These are phyloP conservation scores for Clonostachys byssicola DNA, from an alignment of 2,329 filamentous ascomycete genomes.

Conservation along the genomic window DNA sequence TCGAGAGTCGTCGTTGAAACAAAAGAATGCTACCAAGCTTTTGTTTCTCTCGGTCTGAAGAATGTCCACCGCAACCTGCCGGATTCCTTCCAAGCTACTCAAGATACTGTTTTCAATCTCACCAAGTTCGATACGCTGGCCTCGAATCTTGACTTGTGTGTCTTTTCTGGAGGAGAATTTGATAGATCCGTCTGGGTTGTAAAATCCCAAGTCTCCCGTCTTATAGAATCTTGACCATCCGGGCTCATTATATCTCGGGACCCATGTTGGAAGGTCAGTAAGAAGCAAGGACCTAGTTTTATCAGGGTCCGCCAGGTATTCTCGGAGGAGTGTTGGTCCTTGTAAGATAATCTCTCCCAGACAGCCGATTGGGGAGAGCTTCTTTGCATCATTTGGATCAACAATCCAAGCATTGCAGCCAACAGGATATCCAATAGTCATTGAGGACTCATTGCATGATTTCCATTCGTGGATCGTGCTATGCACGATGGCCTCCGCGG, in stretches of 20 bases:
- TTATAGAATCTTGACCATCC: conserved; percentile 25
- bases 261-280: conserved; percentile 1
- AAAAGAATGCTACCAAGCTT: not conserved
- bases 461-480: conserved; percentile 9
- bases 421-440: conserved; percentile 3
- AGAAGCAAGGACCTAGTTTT: conserved; percentile 49
- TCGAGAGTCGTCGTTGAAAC: not conserved
- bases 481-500: conserved; percentile 13
- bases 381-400: conserved; percentile 13
- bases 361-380: conserved; percentile 19
- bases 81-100: not conserved
- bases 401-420: conserved; percentile 15
- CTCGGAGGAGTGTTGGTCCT: conserved; percentile 19
- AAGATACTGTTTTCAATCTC: conserved; percentile 5
- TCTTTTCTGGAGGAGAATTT: conserved; percentile 45
- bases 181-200: conserved; percentile 22
- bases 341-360: conserved; percentile 30
- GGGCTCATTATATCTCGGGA: not conserved
- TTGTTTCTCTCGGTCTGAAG: not conserved
- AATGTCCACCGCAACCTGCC: conserved; percentile 1
- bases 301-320: conserved; percentile 46
- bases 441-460: conserved; percentile 8
- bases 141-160: conserved; percentile 50
- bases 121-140: conserved; percentile 43
- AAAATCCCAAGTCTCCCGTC: conserved; percentile 39